Conservation (phyloP, 2,329 filamentous ascomycete genomes). For the Microascus cirrosus region DNA sequence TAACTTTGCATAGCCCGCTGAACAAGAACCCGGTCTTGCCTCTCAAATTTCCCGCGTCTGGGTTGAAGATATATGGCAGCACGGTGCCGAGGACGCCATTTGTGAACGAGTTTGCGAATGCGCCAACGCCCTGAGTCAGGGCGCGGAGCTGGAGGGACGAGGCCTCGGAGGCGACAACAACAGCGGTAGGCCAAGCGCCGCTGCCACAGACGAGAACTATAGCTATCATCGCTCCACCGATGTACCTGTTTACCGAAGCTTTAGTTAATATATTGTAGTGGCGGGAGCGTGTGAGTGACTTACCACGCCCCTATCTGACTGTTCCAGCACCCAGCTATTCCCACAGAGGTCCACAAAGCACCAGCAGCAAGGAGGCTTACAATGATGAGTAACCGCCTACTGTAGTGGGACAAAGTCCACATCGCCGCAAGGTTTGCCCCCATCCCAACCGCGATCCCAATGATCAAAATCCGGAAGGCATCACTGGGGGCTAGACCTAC, state of each 20-base stretch:
- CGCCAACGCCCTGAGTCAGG: constrained; percentile 30
- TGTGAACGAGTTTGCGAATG: constrained; percentile 25
- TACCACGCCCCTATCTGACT: background rate
- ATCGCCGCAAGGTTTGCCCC: constrained; percentile 30
- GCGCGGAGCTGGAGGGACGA: constrained; percentile 29
- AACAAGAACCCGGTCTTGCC: constrained; percentile 28
- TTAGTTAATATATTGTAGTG: background rate
- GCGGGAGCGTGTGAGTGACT: background rate
- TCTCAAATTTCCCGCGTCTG: constrained; percentile 22
- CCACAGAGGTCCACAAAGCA: constrained; percentile 18
- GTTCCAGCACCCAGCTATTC: constrained; percentile 8
- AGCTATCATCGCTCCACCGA: constrained; percentile 22
- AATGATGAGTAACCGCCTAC: background rate
- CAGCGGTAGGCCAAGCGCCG: constrained; percentile 29
- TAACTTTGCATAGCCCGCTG: constrained; percentile 19
- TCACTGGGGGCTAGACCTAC: constrained; percentile 17
- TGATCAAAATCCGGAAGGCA: constrained; percentile 29
- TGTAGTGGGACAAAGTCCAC: constrained; percentile 21
- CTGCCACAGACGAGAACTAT: constrained; percentile 29
- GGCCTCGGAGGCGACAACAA: constrained; percentile 28
- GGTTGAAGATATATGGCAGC: constrained; percentile 30
- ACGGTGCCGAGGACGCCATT: constrained; percentile 27
- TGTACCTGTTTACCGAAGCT: background rate
- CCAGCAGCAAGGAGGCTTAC: background rate
- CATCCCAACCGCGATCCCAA: constrained; percentile 32